Conservation (phyloP, 441 rosid genomes). For the Pelargonium australe region DNA sequence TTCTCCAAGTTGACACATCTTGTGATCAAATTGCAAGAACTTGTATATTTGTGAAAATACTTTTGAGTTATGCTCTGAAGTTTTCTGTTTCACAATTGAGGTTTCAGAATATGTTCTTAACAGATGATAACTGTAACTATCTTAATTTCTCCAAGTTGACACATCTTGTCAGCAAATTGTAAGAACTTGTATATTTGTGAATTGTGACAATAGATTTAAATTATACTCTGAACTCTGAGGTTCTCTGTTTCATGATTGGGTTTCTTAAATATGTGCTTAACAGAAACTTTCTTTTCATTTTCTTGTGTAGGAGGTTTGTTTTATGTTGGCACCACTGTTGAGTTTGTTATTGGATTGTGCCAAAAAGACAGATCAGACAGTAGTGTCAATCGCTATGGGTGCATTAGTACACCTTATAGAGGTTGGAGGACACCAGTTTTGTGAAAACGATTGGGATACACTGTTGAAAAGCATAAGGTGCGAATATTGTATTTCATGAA, state of each 20-base stretch:
- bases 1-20: not conserved
- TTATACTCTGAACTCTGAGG: not conserved
- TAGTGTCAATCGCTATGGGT: slow-evolving; percentile 92
- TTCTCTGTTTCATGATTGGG: not conserved
- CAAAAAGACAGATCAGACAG: slow-evolving; percentile 93
- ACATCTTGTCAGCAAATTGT: not conserved
- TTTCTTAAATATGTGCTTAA: slow-evolving; percentile 12
- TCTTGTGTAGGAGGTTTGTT: slow-evolving; percentile 88
- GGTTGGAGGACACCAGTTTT: slow-evolving; percentile 99
- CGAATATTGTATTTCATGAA: slow-evolving; percentile 19
- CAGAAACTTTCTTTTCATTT: slow-evolving; percentile 7
- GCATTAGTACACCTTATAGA: slow-evolving; percentile 98
- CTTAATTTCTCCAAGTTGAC: slow-evolving; percentile 7
- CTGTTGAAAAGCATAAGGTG: slow-evolving; percentile 98
- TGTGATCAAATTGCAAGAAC: not conserved
- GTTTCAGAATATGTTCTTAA: not conserved
- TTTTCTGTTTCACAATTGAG: not conserved
- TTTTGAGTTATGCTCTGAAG: not conserved
- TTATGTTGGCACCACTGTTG: slow-evolving; percentile 98
- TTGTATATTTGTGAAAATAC: not conserved
- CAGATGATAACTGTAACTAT: not conserved
- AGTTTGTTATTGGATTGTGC: slow-evolving; percentile 96
- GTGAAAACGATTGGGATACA: slow-evolving; percentile 94
- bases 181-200: not conserved
- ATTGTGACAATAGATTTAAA: not conserved